Conservation (phyloP, 176 grass and related monocot species). For the Eleusine coracana region DNA sequence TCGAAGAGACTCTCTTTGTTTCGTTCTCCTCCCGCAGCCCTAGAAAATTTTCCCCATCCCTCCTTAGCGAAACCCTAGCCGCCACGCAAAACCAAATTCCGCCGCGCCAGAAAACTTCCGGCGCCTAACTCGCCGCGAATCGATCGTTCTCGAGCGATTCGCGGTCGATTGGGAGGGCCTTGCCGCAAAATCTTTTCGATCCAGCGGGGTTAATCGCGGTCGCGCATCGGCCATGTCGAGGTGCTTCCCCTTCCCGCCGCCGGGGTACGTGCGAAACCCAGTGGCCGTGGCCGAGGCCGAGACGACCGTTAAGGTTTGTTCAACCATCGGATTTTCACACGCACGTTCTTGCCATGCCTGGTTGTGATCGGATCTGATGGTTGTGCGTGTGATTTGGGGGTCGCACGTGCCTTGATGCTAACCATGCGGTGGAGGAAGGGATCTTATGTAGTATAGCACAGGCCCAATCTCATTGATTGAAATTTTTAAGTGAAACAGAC, state of each 20-base stretch:
- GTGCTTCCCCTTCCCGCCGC: conserved; percentile 66
- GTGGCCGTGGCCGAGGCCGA: conserved; percentile 51
- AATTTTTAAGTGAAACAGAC: neutral
- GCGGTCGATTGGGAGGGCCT: conserved; percentile 21
- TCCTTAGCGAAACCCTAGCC: conserved; percentile 55
- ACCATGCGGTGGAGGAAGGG: neutral
- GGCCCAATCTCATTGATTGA: neutral
- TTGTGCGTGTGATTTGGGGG: conserved; percentile 51
- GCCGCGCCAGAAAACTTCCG: conserved; percentile 20
- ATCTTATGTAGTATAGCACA: neutral
- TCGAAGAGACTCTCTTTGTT: conserved; percentile 1
- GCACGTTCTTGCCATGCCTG: conserved; percentile 47
- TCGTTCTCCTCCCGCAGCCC: neutral
- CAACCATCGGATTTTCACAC: conserved; percentile 70
- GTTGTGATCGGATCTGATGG: conserved; percentile 50
- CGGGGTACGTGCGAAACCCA: conserved; percentile 57
- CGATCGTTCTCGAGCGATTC: conserved; percentile 10
- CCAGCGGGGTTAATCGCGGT: conserved; percentile 22
- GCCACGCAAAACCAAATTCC: conserved; percentile 55
- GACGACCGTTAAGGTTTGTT: conserved; percentile 66
- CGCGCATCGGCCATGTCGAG: conserved; percentile 52
- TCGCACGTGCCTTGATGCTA: conserved; percentile 29
- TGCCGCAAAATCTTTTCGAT: neutral
- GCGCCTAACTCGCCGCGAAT: conserved; percentile 23
- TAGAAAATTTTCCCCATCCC: neutral